phyloP scores from a whole-genome alignment of 2,329 filamentous ascomycete species.

The Fusarium anguioides region DNA sequence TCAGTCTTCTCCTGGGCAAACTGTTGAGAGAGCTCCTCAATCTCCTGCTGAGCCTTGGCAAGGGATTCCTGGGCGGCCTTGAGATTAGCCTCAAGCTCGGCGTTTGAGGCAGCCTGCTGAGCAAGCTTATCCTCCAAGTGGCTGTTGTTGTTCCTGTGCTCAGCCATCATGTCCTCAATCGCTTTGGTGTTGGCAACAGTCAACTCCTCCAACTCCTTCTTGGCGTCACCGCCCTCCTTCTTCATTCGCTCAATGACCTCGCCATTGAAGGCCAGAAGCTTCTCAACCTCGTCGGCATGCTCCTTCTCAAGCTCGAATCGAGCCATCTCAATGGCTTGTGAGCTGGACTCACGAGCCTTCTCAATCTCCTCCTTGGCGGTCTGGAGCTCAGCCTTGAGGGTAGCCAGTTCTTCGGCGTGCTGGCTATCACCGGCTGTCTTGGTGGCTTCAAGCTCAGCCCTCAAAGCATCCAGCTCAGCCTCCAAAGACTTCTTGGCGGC shows the following conservation, averaged over 20 bases:
- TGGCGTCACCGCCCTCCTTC: conserved; percentile 51
- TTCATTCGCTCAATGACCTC: conserved; percentile 57
- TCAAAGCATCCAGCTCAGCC: conserved; percentile 54
- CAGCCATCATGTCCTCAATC: conserved; percentile 55
- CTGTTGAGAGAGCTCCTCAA: conserved; percentile 62
- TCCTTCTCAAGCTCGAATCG: conserved; percentile 59
- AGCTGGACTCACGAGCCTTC: conserved; percentile 56
- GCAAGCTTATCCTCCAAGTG: conserved; percentile 52
- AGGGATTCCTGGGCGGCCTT: conserved; percentile 56
- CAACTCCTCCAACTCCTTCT: conserved; percentile 59
- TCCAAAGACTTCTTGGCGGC: conserved; percentile 48
- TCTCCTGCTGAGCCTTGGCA: conserved; percentile 59
- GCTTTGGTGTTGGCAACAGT: conserved; percentile 52
- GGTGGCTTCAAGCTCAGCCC: conserved; percentile 56
- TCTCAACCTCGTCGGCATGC: conserved; percentile 61
- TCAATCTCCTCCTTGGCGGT: conserved; percentile 55
- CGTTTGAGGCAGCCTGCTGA: conserved; percentile 51
- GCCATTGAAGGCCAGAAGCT: conserved; percentile 56
- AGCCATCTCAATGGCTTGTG: conserved; percentile 58
- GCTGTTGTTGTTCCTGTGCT: conserved; percentile 51
- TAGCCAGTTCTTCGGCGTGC: conserved; percentile 51
- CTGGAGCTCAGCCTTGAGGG: conserved; percentile 46
- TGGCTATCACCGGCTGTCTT: conserved; percentile 53
- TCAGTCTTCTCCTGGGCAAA: conserved; percentile 70
- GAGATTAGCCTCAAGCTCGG: conserved; percentile 52